Percentiles rank a stretch among this genome's conserved stretches.
These are phyloP conservation scores for Bipolaris cookei DNA, from an alignment of 2,329 filamentous ascomycete species.

Conservation along the genomic window DNA sequence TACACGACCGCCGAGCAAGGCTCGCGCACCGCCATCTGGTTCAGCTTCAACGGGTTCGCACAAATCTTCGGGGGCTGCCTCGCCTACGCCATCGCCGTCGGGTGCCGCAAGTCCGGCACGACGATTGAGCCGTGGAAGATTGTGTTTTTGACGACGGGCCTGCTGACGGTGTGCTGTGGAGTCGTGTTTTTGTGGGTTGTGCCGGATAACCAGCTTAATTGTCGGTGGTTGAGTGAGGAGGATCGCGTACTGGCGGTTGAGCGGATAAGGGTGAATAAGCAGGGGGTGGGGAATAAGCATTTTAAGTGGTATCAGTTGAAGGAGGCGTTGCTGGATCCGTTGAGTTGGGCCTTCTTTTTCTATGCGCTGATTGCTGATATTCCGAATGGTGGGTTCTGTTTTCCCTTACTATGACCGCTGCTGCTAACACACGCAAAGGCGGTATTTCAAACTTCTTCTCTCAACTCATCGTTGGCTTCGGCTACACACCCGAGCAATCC, in stretches of 20 bases:
- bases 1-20: conserved; percentile 74
- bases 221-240: conserved; percentile 66
- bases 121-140: conserved; percentile 71
- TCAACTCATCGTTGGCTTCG: conserved; percentile 67
- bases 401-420: too few species aligned
- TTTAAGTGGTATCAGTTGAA: conserved; percentile 71
- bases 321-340: conserved; percentile 63
- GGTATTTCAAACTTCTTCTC: conserved; percentile 68
- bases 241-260: conserved; percentile 74
- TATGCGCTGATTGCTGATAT: conserved; percentile 64
- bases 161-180: conserved; percentile 52
- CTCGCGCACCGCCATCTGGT: conserved; percentile 69
- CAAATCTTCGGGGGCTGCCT: conserved; percentile 67
- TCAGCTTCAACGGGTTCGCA: conserved; percentile 69
- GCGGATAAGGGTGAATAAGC: conserved; percentile 74
- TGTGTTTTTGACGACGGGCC: conserved; percentile 55
- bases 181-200: conserved; percentile 54
- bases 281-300: conserved; percentile 73
- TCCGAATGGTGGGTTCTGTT: conserved; percentile 57
- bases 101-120: conserved; percentile 61
- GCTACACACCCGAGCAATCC: conserved; percentile 67
- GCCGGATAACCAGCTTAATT: conserved; percentile 68
- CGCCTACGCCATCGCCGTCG: conserved; percentile 68
- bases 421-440: too few species aligned
- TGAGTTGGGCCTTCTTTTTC: conserved; percentile 67